Conservation (phyloP, 805 yeast genomes). For the Helenozyma baotianmanensis region DNA sequence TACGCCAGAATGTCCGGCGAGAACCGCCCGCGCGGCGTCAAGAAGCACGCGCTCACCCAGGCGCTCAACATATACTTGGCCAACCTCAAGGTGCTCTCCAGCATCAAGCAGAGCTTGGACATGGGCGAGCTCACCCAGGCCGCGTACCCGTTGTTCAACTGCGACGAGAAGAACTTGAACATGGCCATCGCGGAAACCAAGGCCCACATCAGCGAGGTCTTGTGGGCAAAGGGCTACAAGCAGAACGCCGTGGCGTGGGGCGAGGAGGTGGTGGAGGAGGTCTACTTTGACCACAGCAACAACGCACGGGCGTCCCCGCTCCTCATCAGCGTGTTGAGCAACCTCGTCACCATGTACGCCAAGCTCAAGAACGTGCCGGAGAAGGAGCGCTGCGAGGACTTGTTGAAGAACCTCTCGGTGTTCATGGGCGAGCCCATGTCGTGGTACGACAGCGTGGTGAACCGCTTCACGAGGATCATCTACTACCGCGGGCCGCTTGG, state of each 20-base stretch:
- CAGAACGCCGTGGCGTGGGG: slow-evolving; percentile 38
- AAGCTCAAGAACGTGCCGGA: slow-evolving; percentile 20
- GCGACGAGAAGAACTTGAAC: slow-evolving; percentile 24
- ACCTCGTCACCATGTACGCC: slow-evolving; percentile 31
- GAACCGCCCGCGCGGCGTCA: slow-evolving; percentile 5
- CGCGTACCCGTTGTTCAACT: slow-evolving; percentile 34
- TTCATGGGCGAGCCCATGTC: slow-evolving; percentile 21
- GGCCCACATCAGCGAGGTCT: slow-evolving; percentile 37
- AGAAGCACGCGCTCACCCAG: slow-evolving; percentile 15
- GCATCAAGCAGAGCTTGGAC: slow-evolving; percentile 16
- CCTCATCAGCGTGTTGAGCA: slow-evolving; percentile 25
- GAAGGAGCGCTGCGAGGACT: slow-evolving; percentile 23
- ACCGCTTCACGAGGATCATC: slow-evolving; percentile 34
- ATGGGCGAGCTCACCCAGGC: slow-evolving; percentile 20
- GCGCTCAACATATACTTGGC: slow-evolving; percentile 36
- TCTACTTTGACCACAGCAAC: slow-evolving; percentile 26
- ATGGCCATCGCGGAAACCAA: slow-evolving; percentile 28
- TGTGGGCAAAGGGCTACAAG: slow-evolving; percentile 38
- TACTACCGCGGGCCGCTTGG: slow-evolving; percentile 41
- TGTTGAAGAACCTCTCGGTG: slow-evolving; percentile 20
- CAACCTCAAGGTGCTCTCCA: slow-evolving; percentile 24
- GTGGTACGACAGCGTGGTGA: slow-evolving; percentile 33
- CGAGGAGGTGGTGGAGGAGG: slow-evolving; percentile 37
- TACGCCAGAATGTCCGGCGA: slow-evolving; percentile 18
- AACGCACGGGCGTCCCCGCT: slow-evolving; percentile 25